These are phyloP conservation scores for Magnolia sinica DNA, from an alignment of 164 flowering plant genomes.

Conservation along the genomic window DNA sequence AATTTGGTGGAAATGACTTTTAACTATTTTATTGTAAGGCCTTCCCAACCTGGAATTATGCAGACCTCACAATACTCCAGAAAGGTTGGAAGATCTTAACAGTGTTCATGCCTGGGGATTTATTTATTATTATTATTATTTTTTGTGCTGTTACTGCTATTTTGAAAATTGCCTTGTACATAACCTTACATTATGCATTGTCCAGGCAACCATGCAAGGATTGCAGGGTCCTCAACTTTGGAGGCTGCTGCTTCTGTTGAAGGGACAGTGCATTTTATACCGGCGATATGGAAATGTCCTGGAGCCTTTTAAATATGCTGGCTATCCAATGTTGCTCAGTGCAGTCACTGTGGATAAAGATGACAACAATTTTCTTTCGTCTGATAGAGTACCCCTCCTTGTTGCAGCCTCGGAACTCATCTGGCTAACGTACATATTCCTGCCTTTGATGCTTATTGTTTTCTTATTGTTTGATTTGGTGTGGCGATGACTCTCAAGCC, in stretches of 20 bases:
- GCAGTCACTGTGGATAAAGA: conserved; percentile 94
- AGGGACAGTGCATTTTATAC: conserved; percentile 93
- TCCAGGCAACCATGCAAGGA: conserved; percentile 98
- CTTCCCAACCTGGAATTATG: too few species aligned
- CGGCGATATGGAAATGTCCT: conserved; percentile 81
- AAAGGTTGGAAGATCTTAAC: background rate
- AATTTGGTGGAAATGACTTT: background rate
- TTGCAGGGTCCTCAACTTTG: conserved; percentile 97
- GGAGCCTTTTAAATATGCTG: conserved; percentile 99
- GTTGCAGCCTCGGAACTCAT: conserved; percentile 95
- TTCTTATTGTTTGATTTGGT: conserved; percentile 5
- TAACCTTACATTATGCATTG: background rate
- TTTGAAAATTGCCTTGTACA: background rate
- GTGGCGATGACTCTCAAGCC: conserved; percentile 10
- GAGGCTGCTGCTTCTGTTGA: conserved; percentile 89
- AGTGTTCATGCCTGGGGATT: background rate
- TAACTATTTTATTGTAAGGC: background rate
- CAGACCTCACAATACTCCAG: too few species aligned
- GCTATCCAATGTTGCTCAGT: conserved; percentile 96
- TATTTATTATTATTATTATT: background rate
- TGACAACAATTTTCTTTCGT: conserved; percentile 87
- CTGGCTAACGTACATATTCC: conserved; percentile 75
- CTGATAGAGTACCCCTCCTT: conserved; percentile 92
- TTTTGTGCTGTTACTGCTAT: background rate
- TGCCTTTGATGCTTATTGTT: conserved; percentile 4